These are phyloP conservation scores for Seiridium cupressi DNA, from an alignment of 2,329 filamentous ascomycete species.

Conservation along the genomic window DNA sequence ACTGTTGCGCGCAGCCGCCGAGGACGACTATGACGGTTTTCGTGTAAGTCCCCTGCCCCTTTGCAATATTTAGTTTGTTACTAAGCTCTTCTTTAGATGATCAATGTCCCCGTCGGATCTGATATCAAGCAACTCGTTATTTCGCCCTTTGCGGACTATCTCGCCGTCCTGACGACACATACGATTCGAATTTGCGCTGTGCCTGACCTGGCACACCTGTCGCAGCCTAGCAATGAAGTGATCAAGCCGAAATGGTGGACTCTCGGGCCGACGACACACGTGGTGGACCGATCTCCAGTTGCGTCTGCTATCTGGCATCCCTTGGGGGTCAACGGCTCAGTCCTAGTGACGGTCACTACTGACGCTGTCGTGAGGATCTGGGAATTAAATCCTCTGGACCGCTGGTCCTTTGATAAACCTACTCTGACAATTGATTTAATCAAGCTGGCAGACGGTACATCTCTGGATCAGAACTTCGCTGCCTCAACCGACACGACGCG, in stretches of 20 bases:
- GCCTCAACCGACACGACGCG: conserved; percentile 72
- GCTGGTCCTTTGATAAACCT: conserved; percentile 84
- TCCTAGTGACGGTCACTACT: conserved; percentile 82
- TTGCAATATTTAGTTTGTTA: conserved; percentile 3
- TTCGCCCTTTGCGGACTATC: conserved; percentile 76
- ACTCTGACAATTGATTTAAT: conserved; percentile 83
- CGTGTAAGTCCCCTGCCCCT: conserved; percentile 38
- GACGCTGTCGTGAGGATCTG: conserved; percentile 88
- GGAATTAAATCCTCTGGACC: conserved; percentile 81
- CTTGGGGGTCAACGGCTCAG: conserved; percentile 75
- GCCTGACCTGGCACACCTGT: conserved; percentile 76
- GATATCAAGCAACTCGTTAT: conserved; percentile 83
- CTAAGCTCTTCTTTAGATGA: conserved; percentile 46
- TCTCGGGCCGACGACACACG: conserved; percentile 88
- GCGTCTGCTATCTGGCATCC: conserved; percentile 90
- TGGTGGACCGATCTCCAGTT: conserved; percentile 79
- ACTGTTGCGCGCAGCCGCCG: conserved; percentile 24
- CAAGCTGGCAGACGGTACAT: conserved; percentile 83
- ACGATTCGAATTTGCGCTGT: conserved; percentile 87
- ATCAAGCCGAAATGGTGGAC: conserved; percentile 85
- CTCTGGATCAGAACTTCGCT: conserved; percentile 77
- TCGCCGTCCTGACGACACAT: conserved; percentile 83
- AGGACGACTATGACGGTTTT: conserved; percentile 35
- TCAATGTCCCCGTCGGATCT: conserved; percentile 76
- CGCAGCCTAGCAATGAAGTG: conserved; percentile 62